Conservation (phyloP, 148 eudicot species). For the Diospyros kaki region DNA sequence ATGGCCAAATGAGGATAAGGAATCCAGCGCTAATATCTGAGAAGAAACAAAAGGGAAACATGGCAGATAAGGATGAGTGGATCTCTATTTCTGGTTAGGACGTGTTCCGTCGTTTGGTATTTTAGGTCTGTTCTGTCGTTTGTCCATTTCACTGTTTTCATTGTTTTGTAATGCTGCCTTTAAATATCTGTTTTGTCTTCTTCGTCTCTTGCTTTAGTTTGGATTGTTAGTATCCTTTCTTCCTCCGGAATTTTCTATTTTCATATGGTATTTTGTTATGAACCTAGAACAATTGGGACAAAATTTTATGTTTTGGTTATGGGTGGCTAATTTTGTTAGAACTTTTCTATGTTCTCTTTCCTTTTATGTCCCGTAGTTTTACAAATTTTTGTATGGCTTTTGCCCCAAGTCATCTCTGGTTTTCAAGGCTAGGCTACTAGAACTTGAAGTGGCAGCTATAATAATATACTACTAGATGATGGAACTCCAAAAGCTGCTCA, state of each 20-base stretch:
- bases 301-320: constrained; percentile 10
- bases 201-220: constrained; percentile 18
- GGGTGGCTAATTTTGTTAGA: constrained; percentile 12
- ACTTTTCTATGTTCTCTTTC: not conserved
- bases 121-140: constrained; percentile 4
- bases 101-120: constrained; percentile 3
- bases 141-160: constrained; percentile 16
- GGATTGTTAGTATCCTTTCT: constrained; percentile 19
- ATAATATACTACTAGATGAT: too few species aligned
- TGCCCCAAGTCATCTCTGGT: too few species aligned
- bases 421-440: too few species aligned
- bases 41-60: not conserved
- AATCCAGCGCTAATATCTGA: not conserved
- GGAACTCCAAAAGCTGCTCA: too few species aligned
- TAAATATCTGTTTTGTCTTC: constrained; percentile 11
- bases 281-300: constrained; percentile 15
- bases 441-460: too few species aligned
- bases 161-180: constrained; percentile 9
- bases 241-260: not conserved
- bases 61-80: constrained; percentile 17
- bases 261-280: constrained; percentile 8
- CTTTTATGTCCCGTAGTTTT: not conserved
- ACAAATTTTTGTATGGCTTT: too few species aligned
- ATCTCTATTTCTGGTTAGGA: constrained; percentile 22
- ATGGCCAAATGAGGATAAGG: constrained; percentile 40